Percentiles rank a stretch among this genome's conserved stretches.
Conservation (phyloP, 2,329 filamentous ascomycete genomes). For the Lizonia empirigonia region DNA sequence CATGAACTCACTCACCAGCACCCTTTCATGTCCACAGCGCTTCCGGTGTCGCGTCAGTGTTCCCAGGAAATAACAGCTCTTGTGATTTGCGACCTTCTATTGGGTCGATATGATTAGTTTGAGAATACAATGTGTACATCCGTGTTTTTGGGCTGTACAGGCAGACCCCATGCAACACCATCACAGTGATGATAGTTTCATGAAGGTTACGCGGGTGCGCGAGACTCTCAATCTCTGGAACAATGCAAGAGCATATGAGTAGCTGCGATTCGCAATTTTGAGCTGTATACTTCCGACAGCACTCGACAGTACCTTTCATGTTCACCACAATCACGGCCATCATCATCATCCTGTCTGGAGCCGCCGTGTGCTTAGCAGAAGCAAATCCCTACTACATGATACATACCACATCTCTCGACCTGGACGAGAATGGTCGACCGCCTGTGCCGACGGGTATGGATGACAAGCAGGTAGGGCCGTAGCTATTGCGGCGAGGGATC, state of each 20-base stretch:
- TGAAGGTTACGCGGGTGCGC: neutral
- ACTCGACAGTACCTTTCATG: too few species aligned
- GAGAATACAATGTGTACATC: neutral
- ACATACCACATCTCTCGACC: neutral
- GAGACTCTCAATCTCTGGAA: neutral
- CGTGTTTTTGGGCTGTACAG: neutral
- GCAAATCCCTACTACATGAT: neutral
- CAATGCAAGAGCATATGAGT: neutral
- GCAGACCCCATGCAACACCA: neutral
- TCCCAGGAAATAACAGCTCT: neutral
- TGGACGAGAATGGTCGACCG: too few species aligned
- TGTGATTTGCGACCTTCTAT: neutral
- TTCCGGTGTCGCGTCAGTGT: neutral
- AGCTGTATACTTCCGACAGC: too few species aligned
- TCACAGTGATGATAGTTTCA: neutral
- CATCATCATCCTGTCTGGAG: neutral
- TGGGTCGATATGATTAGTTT: neutral
- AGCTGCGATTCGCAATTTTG: neutral
- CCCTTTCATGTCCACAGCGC: too few species aligned
- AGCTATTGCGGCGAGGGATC: too few species aligned
- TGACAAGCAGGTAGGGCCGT: neutral
- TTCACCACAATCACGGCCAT: neutral
- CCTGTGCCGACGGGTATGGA: neutral
- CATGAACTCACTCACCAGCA: neutral
- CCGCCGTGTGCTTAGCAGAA: neutral